Conservation (phyloP, 2,329 filamentous ascomycete species). For the Pseudogymnoascus sp. region DNA sequence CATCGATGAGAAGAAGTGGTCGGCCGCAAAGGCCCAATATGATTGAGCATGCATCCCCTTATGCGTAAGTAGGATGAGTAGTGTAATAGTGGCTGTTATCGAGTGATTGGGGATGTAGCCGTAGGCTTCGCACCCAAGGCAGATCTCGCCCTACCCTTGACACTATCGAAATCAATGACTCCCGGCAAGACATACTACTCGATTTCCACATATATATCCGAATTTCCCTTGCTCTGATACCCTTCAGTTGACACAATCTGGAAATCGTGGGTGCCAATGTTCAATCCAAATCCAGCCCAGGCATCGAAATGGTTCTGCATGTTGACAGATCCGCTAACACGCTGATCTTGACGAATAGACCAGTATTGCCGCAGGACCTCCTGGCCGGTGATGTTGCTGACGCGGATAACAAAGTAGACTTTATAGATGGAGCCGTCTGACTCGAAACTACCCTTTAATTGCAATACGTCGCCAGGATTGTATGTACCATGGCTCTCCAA, state of each 20-base stretch:
- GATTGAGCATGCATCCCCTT: no score
- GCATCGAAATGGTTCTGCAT: slow-evolving; percentile 44
- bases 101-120: no score
- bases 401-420: slow-evolving; percentile 29
- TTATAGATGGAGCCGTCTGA: slow-evolving; percentile 47
- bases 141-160: no score
- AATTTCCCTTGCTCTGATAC: slow-evolving; percentile 42
- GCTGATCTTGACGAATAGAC: slow-evolving; percentile 44
- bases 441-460: slow-evolving; percentile 43
- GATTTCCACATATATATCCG: slow-evolving; percentile 30
- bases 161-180: no score
- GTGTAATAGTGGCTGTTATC: no score
- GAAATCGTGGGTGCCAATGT: slow-evolving; percentile 42
- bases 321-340: slow-evolving; percentile 42
- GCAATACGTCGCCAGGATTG: slow-evolving; percentile 40
- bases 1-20: no score
- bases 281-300: slow-evolving; percentile 41
- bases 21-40: no score
- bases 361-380: slow-evolving; percentile 42
- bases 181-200: slow-evolving; percentile 24
- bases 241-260: slow-evolving; percentile 49
- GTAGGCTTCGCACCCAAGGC: no score
- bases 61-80: no score
- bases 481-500: slow-evolving; percentile 45
- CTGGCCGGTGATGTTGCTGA: no score